Base-by-base conservation (phyloP, 2,329 filamentous ascomycete genomes). In the Curvularia lunata region DNA sequence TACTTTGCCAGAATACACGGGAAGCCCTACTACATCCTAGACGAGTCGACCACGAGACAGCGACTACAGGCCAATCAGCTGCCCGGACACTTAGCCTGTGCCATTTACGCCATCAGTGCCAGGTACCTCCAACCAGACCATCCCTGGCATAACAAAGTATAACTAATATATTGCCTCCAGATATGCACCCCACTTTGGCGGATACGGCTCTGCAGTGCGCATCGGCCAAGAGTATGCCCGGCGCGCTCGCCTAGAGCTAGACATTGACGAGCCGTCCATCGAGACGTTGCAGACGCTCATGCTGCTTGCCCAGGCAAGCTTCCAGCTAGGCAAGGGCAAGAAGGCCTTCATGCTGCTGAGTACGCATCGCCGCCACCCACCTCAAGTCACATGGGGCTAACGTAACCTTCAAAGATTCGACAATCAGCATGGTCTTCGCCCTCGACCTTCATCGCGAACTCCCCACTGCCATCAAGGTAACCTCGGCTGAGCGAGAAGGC, bases 341-440 rank as follows among this genome's bases (percentile, higher is more conserved):
- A 95, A 91, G 76, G 88, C 91, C 1, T 95, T 92, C 66, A 96
- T 96, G 91, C 82, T 92, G 38, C 82, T 96, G 66, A 86, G 91
- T 91, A 87, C 64, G 62, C 58, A 41, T 50, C 18, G 43, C 43
- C 25, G 9, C n/a, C 3, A 52, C 38, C 21, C 48, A 10, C 5
- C 5, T 18, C 19, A 27, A 50, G 13, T 25, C 19, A 52, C 38
- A 43, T 34, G 38, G 52, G 21, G 61, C 69, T 72, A 59, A 73
- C 65, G 45, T 56, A 43, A 1, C 7, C 19, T 42, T 46, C 53
- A 23, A 65, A 92, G 90, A 88, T 62, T 90, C 84, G 62, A 90
- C 89, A 9, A 87, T 92, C 47, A 91, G 89, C 43, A 96, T 96
- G 91, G 88, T 89, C 1, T 86, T 92, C 75, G 91, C 91, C 3